phyloP scores from a whole-genome alignment of 306 rosid species.

The Prunus salicina region DNA sequence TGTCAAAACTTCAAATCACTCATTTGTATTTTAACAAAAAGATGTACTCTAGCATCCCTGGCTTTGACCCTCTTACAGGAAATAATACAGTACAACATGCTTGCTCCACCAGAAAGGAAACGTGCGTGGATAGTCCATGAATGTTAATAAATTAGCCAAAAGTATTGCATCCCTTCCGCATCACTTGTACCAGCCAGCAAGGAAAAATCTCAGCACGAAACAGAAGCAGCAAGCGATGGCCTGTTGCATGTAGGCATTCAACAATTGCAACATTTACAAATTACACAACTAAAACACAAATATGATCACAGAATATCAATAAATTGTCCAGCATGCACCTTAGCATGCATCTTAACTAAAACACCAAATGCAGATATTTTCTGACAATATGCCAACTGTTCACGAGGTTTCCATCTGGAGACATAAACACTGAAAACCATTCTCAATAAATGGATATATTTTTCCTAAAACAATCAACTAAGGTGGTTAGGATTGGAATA shows the following conservation, averaged over 20 bases:
- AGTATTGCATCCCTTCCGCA: constrained; percentile 10
- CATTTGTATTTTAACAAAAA: background rate
- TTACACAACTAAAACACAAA: background rate
- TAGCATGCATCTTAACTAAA: background rate
- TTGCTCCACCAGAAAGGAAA: background rate
- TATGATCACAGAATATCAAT: background rate
- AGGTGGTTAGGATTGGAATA: background rate
- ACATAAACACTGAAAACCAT: background rate
- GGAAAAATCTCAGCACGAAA: constrained; percentile 73
- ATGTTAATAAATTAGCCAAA: background rate
- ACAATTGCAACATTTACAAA: background rate
- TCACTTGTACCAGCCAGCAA: constrained; percentile 98
- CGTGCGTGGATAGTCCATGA: background rate
- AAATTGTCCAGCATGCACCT: background rate
- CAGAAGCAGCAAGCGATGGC: constrained; percentile 81
- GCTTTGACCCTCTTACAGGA: background rate
- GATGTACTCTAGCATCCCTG: background rate
- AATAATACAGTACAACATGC: background rate
- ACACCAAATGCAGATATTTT: background rate
- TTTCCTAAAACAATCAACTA: background rate
- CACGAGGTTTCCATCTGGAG: background rate
- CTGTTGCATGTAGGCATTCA: constrained; percentile 34
- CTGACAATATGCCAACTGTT: background rate
- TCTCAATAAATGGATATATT: background rate
- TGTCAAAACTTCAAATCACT: constrained; percentile 8